Percentiles rank a stretch among this genome's conserved stretches.
These are phyloP conservation scores for Coccomyxa sp. DNA, from an alignment of 139 green algal genomes.

Conservation along the genomic window DNA sequence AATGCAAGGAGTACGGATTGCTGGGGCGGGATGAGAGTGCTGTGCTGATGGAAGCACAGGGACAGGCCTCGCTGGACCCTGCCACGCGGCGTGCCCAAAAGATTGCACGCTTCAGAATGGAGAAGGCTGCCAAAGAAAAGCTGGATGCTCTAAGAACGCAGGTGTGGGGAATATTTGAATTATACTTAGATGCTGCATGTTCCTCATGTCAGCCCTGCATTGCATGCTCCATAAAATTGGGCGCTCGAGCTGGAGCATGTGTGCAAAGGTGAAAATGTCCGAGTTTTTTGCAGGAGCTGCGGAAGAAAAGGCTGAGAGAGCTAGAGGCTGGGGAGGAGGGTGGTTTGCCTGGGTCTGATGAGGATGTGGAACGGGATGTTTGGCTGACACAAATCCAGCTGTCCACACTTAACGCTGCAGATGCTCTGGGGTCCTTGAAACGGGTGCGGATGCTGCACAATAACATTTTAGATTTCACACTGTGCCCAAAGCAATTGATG, in stretches of 20 bases:
- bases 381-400: slow-evolving; percentile 43
- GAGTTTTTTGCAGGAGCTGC: background rate
- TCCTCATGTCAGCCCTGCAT: too few species aligned
- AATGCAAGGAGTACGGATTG: slow-evolving; percentile 31
- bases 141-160: slow-evolving; percentile 20
- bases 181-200: too few species aligned
- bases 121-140: slow-evolving; percentile 31
- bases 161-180: background rate
- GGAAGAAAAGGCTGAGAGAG: background rate
- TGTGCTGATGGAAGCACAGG: background rate
- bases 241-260: too few species aligned
- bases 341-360: slow-evolving; percentile 4
- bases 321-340: slow-evolving; percentile 15
- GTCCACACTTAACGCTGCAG: slow-evolving; percentile 29
- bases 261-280: too few species aligned
- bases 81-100: slow-evolving; percentile 32
- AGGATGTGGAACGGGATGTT: slow-evolving; percentile 54
- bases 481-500: too few species aligned
- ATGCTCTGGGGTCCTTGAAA: background rate
- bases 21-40: slow-evolving; percentile 19
- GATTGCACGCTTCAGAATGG: slow-evolving; percentile 58
- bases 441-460: background rate
- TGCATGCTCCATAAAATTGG: too few species aligned
- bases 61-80: slow-evolving; percentile 16
- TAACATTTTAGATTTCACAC: background rate